Percentiles rank a stretch among this genome's conserved stretches.
Evolutionary conservation across 2,329 filamentous ascomycete genomes (phyloP).

Genomic region (Neoascochyta sp.): DNA sequence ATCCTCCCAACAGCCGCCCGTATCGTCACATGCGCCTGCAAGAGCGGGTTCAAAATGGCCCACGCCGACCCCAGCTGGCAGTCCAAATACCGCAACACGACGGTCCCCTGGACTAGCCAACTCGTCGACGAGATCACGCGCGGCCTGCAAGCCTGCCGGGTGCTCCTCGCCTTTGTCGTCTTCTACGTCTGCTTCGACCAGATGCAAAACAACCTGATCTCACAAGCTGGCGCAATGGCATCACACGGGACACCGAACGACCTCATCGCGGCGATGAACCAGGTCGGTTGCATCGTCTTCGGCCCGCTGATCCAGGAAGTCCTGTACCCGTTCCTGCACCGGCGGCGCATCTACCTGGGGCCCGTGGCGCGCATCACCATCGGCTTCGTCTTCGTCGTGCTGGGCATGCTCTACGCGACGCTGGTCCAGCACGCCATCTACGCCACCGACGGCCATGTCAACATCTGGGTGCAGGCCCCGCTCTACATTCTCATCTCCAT

Average conservation of each 20-base stretch:
- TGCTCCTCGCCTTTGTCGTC: conserved; percentile 32
- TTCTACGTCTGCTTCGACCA: conserved; percentile 41
- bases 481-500: conserved; percentile 40
- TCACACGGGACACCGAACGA: conserved; percentile 35
- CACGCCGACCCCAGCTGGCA: conserved; percentile 26
- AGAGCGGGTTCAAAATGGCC: conserved; percentile 26
- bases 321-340: conserved; percentile 29
- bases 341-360: conserved; percentile 22
- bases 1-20: conserved; percentile 22
- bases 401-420: conserved; percentile 31
- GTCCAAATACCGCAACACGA: conserved; percentile 14
- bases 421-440: conserved; percentile 35
- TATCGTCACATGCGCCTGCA: conserved; percentile 25
- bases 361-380: conserved; percentile 30
- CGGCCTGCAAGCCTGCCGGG: conserved; percentile 31
- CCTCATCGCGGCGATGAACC: conserved; percentile 31
- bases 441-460: conserved; percentile 13
- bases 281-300: conserved; percentile 33
- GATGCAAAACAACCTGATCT: conserved; percentile 40
- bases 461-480: conserved; percentile 42
- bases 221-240: conserved; percentile 38
- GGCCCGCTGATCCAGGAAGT: conserved; percentile 28
- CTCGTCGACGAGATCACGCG: conserved; percentile 28
- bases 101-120: conserved; percentile 23
- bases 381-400: conserved; percentile 29